Percentiles rank a stretch among this genome's conserved stretches.
Conservation (phyloP, 805 yeast species). For the Hanseniaspora hatyaiensis region DNA sequence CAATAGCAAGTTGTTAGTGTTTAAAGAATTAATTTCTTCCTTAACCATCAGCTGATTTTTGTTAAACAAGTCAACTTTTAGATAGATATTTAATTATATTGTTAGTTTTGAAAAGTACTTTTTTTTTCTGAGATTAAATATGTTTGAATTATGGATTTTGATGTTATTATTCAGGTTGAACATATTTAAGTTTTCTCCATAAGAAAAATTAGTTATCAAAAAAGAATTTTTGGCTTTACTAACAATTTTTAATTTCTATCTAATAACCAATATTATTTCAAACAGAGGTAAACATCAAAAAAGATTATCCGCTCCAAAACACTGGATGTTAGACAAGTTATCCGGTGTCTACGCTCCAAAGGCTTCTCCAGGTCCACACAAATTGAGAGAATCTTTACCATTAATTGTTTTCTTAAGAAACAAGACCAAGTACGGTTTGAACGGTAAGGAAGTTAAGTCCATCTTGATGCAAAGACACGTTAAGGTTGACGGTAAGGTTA, state of each 20-base stretch:
- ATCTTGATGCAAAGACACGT: conserved; percentile 97
- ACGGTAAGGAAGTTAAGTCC: conserved; percentile 98
- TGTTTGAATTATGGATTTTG: no score
- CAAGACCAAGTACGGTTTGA: conserved; percentile 96
- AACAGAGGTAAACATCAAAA: conserved; percentile 93
- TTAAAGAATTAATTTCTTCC: not conserved
- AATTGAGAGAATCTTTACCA: conserved; percentile 95
- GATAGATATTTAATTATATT: no score
- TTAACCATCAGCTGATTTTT: no score
- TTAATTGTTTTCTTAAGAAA: conserved; percentile 93
- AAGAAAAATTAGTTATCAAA: no score
- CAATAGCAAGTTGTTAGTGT: no score
- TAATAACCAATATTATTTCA: conserved; percentile 14
- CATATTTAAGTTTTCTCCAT: not conserved
- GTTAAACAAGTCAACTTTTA: no score
- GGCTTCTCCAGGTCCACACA: conserved; percentile 99
- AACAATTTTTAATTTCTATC: conserved; percentile 9
- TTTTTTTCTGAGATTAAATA: not conserved
- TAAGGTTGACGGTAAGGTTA: conserved; percentile 97
- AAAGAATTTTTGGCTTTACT: conserved; percentile 11
- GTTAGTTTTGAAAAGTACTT: not conserved
- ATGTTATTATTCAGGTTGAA: not conserved
- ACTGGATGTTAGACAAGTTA: conserved; percentile 99
- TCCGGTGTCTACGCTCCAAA: conserved; percentile 99
- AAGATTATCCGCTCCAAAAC: conserved; percentile 99